phyloP scores from a whole-genome alignment of 1,284 basidiomycete genomes.

The Cryptococcus sp. region DNA sequence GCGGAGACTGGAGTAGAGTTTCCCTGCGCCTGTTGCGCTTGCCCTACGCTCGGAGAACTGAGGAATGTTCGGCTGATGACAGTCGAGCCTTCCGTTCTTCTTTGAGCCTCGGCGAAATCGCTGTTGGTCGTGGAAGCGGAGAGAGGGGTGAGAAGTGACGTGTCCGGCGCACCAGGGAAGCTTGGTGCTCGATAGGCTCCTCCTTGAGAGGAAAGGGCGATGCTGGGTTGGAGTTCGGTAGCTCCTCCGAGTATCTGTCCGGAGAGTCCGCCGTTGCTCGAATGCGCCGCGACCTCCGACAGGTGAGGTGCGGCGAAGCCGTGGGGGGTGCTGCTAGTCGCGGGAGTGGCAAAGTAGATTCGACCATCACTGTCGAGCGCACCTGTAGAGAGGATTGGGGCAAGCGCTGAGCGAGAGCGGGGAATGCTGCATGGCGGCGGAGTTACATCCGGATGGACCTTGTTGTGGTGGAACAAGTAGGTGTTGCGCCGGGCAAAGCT shows the following conservation, averaged over 20 bases:
- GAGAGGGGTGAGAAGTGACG: constrained; percentile 16
- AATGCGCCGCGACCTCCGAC: constrained; percentile 42
- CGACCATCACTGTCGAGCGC: constrained; percentile 21
- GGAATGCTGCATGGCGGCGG: constrained; percentile 18
- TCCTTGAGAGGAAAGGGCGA: constrained; percentile 9
- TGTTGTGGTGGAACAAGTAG: constrained; percentile 45
- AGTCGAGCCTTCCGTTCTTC: too few relatives aligned
- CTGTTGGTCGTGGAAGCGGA: constrained; percentile 4
- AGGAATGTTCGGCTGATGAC: not conserved
- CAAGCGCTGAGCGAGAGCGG: constrained; percentile 6
- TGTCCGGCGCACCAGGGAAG: constrained; percentile 3
- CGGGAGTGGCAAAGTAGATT: constrained; percentile 29
- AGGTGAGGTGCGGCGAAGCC: constrained; percentile 44
- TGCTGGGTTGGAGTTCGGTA: constrained; percentile 13
- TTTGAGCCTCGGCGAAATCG: constrained; percentile 8
- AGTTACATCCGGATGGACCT: constrained; percentile 44
- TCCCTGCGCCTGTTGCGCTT: not conserved
- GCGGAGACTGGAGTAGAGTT: constrained; percentile 4
- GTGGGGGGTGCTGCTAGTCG: constrained; percentile 32
- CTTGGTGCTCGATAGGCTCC: constrained; percentile 10
- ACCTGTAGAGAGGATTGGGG: constrained; percentile 20
- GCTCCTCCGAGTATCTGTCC: constrained; percentile 21
- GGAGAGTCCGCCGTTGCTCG: constrained; percentile 34
- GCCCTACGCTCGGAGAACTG: constrained; percentile 7
- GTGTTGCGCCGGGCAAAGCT: constrained; percentile 49